phyloP scores from a whole-genome alignment of 176 grass and related monocot species.

The Aegilops umbellulata region DNA sequence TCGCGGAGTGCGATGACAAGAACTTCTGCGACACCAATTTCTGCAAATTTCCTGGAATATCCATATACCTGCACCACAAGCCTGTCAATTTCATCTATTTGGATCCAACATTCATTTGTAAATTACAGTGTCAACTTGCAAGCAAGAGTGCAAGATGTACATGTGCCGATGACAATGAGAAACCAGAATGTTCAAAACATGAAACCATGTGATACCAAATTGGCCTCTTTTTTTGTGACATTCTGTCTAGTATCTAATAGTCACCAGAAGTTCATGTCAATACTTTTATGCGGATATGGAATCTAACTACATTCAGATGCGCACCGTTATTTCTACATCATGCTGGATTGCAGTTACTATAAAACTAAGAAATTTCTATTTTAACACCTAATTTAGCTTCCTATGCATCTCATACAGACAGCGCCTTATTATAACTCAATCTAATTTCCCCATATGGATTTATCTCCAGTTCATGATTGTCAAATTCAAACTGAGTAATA shows the following conservation, averaged over 20 bases:
- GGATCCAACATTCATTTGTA: neutral
- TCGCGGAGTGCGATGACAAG: slow-evolving; percentile 64
- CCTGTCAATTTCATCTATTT: neutral
- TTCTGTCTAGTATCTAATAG: neutral
- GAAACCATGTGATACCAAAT: neutral
- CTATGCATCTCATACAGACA: neutral
- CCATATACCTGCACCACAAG: slow-evolving; percentile 69
- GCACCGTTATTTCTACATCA: neutral
- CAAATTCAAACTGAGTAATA: neutral
- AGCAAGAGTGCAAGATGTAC: neutral
- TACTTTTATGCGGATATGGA: neutral
- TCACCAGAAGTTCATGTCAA: neutral
- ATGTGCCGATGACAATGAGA: slow-evolving; percentile 21
- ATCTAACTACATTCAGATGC: slow-evolving; percentile 5
- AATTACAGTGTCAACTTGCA: slow-evolving; percentile 7
- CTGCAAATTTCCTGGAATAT: slow-evolving; percentile 89
- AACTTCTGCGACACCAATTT: slow-evolving; percentile 76
- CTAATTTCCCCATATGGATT: neutral
- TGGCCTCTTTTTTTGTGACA: neutral
- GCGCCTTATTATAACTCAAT: neutral
- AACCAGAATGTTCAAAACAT: neutral
- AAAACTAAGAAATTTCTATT: neutral
- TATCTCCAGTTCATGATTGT: neutral
- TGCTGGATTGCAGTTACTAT: neutral
- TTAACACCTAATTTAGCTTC: neutral